Base-by-base conservation (phyloP, 805 yeast genomes). In the Kodamaea sagamina region DNA sequence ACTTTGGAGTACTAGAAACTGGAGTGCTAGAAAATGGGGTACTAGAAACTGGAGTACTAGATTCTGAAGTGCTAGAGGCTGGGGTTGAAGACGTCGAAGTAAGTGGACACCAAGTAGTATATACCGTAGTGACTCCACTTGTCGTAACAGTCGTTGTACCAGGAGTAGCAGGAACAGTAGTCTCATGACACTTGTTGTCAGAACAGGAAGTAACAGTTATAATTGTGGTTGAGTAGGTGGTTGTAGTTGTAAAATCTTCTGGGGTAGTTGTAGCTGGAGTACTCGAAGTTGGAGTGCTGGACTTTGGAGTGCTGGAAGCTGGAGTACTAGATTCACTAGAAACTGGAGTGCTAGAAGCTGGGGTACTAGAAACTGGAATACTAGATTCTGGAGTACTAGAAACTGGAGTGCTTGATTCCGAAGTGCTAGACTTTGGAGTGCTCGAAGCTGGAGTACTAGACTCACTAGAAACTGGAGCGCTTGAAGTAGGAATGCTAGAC, bases 171-270 rank as follows among this genome's bases (percentile, higher is more conserved):
- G 60, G 54, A 29, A 46, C 52, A 17, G 47, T 36, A 34, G 54
- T 46, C 22, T 41, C 57, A 21, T 44, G 36, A 45, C 68, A 63
- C 43, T 48, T 49, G 53, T 59, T 41, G 41, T 63, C 62, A 17
- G 61, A 44, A 53, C 74, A 68, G 15, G 68, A 61, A 42, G 72
- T 67, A 50, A 68, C 57, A 43, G 74, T 68, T 38, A 63, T 63
- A 26, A 59, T 57, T 37, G 63, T 62, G 47, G 72, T 61, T 16
- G 39, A 24, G 17, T n/a, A 11, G 9, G 18, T 27, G 7, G 32
- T 36, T 17, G 13, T 32, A 37, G 41, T 37, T n/a, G 24, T 21
- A 21, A 21, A 6, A 21, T 6, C 8, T 8, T 21, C 24, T 21
- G 24, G 6, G 24, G 24, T 21, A 6, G 24, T 21, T 6, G 24